Evolutionary conservation across 2,329 filamentous ascomycete genomes (phyloP), one percentile per base, ranked within the genome.

Genomic region (Nigrograna mackinnonii): DNA sequence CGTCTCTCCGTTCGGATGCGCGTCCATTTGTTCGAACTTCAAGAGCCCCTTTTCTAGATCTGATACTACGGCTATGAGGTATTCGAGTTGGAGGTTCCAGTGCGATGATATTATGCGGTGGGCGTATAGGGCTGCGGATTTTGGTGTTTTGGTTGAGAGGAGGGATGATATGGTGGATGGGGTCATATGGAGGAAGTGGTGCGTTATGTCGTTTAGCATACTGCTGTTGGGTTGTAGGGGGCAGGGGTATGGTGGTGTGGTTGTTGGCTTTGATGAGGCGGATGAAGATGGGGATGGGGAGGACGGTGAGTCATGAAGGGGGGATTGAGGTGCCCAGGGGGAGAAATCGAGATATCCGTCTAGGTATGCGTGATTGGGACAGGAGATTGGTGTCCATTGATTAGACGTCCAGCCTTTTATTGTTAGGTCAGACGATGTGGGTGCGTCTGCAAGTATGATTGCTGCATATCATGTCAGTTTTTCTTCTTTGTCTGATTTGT

Each of bases 131-230:
- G 26, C 24, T 3, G 88, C 1, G 79, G 79, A 11, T 87, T 89
- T 21, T 84, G 78, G 57, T 86, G 95, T 11, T 95, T 94, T 74
- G 79, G 89, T 61, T 89, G 90, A 7, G 80, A 32, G 16, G 46
- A 45, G 13, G 26, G 22, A n/a, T n/a, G 24, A 28, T 19, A 22
- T 3, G 3, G 17, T 21, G 6, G 28, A 22, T n/a, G n/a, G n/a
- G n/a, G n/a, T n/a, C 5, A n/a, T 22, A 4, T 24, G 35, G 12
- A 16, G 13, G 36, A 35, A 44, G 38, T 41, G 35, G 19, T 34
- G 24, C 2, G 43, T 11, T 4, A 45, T 41, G 32, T 41, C 38
- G 19, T 31, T 22, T 4, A 41, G 21, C 3, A 45, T 40, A 32
- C 14, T 17, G 7, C 11, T 7, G 31, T 9, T 7, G 9, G 9